Percentiles rank a stretch among this genome's conserved stretches.
Evolutionary conservation across 1,284 basidiomycete species (phyloP).

Genomic region (Ustilago hordei): DNA sequence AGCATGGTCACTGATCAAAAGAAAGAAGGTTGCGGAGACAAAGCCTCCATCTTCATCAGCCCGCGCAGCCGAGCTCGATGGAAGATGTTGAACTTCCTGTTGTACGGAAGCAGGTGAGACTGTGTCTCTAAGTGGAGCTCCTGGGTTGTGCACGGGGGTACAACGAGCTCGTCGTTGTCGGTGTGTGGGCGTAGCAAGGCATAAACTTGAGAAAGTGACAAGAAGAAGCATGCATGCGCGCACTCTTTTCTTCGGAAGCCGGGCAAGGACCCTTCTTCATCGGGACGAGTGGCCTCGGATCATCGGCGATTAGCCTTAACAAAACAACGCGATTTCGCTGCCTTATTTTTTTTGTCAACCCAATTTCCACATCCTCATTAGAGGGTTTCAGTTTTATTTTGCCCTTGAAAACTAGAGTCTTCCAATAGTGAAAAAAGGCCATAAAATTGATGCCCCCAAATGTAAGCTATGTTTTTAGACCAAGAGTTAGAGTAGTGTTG

Average conservation of each 20-base stretch:
- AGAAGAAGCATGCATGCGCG: slow-evolving; percentile 1
- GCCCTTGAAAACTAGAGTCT: too few species aligned
- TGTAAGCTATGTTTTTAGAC: too few species aligned
- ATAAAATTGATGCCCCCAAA: too few species aligned
- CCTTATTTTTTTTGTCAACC: slow-evolving; percentile 1
- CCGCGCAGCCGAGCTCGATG: neutral
- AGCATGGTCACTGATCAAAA: slow-evolving; percentile 24
- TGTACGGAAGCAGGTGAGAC: too few species aligned
- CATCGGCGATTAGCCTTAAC: slow-evolving; percentile 3
- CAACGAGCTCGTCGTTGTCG: neutral
- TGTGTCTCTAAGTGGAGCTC: too few species aligned
- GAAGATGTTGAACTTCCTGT: neutral
- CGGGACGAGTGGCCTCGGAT: neutral
- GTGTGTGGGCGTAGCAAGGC: neutral
- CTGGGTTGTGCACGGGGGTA: too few species aligned
- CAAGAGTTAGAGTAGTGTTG: too few species aligned
- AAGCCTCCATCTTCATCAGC: slow-evolving; percentile 17
- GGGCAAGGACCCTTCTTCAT: neutral
- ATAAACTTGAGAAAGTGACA: neutral
- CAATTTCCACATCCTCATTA: neutral
- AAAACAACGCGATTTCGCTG: neutral
- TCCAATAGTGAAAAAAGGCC: too few species aligned
- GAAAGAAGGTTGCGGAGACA: neutral
- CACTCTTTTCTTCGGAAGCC: slow-evolving; percentile 5
- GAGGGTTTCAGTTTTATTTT: too few species aligned